Evolutionary conservation across 208 protist genomes (phyloP).

Genomic region (Acanthamoeba castellanii): DNA sequence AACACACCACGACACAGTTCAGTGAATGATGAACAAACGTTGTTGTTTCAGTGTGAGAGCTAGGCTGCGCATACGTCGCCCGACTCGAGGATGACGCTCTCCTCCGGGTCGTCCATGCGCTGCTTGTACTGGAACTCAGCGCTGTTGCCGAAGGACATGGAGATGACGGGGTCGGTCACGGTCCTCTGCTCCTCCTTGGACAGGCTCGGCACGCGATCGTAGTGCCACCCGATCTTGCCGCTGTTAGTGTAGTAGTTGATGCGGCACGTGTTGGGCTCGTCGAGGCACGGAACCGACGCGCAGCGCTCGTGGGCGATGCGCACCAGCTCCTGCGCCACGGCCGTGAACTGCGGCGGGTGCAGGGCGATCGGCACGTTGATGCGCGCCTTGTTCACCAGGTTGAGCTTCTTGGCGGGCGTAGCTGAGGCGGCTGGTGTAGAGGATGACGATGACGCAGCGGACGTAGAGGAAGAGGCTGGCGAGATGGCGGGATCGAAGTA

Average conservation of each 20-base stretch:
- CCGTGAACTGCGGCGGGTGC: slow-evolving; percentile 5
- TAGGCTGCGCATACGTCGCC: slow-evolving; percentile 7
- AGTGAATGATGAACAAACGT: not conserved
- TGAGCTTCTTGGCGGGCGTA: not conserved
- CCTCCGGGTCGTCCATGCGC: not conserved
- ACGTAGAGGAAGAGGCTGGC: not conserved
- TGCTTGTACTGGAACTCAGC: slow-evolving; percentile 44
- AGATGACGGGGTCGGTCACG: slow-evolving; percentile 45
- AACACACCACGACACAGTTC: not conserved
- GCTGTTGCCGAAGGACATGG: slow-evolving; percentile 69
- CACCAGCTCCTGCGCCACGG: slow-evolving; percentile 51
- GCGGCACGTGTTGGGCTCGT: slow-evolving; percentile 63
- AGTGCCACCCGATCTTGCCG: slow-evolving; percentile 64
- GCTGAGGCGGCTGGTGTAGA: not conserved
- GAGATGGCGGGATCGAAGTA: not conserved
- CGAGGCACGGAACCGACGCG: slow-evolving; percentile 2
- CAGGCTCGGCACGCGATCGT: slow-evolving; percentile 28
- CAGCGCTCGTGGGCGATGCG: slow-evolving; percentile 19
- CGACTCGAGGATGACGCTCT: slow-evolving; percentile 57
- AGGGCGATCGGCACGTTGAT: slow-evolving; percentile 65
- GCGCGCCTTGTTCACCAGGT: slow-evolving; percentile 60
- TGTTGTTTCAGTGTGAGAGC: not conserved
- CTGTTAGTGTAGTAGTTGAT: slow-evolving; percentile 67
- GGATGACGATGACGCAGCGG: not conserved
- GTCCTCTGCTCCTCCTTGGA: slow-evolving; percentile 16